Conservation (phyloP, 495 filamentous ascomycete genomes). For the Neurospora sp. region DNA sequence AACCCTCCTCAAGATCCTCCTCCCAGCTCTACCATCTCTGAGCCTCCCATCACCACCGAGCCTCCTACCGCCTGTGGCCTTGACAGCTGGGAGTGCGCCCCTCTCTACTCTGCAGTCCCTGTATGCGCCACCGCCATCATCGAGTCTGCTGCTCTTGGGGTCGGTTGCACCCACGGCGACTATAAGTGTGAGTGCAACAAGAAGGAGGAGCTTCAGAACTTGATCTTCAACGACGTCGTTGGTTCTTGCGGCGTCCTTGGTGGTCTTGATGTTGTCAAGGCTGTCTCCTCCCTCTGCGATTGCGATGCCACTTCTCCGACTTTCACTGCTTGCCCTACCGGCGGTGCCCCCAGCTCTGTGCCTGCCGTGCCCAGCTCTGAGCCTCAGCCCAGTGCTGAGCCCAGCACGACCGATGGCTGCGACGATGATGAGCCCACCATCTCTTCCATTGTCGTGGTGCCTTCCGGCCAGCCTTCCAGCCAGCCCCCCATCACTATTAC, state of each 20-base stretch:
- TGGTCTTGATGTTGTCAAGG: neutral
- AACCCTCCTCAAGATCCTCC: neutral
- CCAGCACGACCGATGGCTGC: neutral
- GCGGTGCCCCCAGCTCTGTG: neutral
- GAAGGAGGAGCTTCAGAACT: neutral
- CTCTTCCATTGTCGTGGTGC: neutral
- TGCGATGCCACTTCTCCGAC: neutral
- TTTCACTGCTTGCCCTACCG: neutral
- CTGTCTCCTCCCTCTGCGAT: neutral
- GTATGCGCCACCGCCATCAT: neutral
- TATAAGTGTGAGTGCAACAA: conserved; percentile 2
- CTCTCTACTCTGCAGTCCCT: neutral
- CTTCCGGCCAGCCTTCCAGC: neutral
- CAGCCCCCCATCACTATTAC: neutral
- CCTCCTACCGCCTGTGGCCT: no score
- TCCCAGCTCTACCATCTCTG: neutral
- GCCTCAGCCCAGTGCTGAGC: neutral
- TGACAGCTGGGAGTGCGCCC: neutral
- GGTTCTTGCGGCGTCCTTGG: no score
- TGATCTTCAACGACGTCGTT: neutral
- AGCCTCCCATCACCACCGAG: no score
- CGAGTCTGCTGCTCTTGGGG: neutral
- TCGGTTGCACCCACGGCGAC: neutral
- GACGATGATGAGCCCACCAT: neutral
- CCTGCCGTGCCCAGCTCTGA: neutral